These are phyloP conservation scores for Babesia bigemina DNA, from an alignment of 169 alveolate species.

Conservation along the genomic window DNA sequence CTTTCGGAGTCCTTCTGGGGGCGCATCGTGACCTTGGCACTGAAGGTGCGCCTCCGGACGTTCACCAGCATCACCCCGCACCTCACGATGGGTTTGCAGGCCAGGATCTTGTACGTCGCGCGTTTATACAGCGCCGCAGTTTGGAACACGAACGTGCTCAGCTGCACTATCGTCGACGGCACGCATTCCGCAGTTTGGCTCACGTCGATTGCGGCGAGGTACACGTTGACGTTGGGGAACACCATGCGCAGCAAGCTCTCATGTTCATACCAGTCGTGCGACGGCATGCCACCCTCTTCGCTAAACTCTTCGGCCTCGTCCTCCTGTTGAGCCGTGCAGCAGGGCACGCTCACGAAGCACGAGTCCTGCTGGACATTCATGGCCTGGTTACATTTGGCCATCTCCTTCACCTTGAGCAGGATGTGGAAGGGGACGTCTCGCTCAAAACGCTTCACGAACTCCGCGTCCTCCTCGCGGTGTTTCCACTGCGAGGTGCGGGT, in stretches of 20 bases:
- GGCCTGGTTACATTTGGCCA: neutral
- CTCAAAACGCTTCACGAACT: conserved; percentile 38
- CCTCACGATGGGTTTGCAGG: conserved; percentile 32
- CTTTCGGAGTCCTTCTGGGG: conserved; percentile 10
- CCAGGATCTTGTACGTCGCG: conserved; percentile 15
- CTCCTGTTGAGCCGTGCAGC: neutral
- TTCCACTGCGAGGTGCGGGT: conserved; percentile 14
- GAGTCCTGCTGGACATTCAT: neutral
- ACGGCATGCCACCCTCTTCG: conserved; percentile 3
- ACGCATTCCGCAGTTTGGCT: neutral
- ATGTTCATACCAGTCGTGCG: conserved; percentile 18
- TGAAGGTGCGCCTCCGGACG: conserved; percentile 28
- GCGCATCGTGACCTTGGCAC: conserved; percentile 28
- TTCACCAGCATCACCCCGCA: conserved; percentile 8
- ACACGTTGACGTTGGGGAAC: conserved; percentile 17
- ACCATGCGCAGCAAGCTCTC: conserved; percentile 5
- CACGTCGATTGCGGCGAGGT: neutral
- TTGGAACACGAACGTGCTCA: conserved; percentile 21
- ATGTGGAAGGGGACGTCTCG: conserved; percentile 11
- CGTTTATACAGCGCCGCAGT: neutral
- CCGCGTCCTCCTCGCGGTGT: conserved; percentile 17
- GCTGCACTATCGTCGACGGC: conserved; percentile 13
- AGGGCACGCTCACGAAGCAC: conserved; percentile 15
- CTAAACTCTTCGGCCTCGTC: neutral
- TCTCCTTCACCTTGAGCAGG: conserved; percentile 23